A percentile compares a stretch with the other conserved stretches of the same genome.
phyloP scores from a whole-genome alignment of 2,329 filamentous ascomycete species.

The Helotiales sp. region DNA sequence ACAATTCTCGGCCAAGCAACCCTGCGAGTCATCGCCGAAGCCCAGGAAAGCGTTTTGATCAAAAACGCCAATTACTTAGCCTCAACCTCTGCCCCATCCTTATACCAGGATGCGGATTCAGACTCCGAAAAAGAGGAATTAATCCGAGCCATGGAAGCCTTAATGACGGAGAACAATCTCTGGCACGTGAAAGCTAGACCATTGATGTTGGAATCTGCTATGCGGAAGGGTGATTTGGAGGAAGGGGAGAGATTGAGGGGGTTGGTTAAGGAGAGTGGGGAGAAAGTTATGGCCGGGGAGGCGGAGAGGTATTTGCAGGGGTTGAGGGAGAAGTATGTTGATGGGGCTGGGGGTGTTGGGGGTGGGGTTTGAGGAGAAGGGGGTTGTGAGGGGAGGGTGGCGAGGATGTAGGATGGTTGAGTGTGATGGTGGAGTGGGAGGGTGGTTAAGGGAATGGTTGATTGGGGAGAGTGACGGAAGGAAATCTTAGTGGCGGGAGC shows the following conservation, averaged over 20 bases:
- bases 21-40: not conserved
- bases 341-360: not conserved
- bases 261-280: not conserved
- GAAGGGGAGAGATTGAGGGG: not conserved
- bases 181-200: not conserved
- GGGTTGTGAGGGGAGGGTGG: not conserved
- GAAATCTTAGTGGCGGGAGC: too few relatives aligned
- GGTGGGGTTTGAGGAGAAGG: not conserved
- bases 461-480: not conserved
- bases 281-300: not conserved
- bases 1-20: not conserved
- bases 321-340: not conserved
- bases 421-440: not conserved
- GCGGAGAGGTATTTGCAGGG: not conserved
- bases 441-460: not conserved
- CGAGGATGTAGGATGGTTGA: not conserved
- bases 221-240: not conserved
- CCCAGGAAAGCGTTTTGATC: not conserved
- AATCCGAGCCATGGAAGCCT: not conserved
- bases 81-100: too few relatives aligned
- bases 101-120: not conserved
- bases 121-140: not conserved
- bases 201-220: not conserved
- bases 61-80: not conserved
- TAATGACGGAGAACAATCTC: not conserved